Evolutionary conservation across 2,329 filamentous ascomycete species (phyloP), one percentile per base, ranked within the genome.

Genomic region (Botrytis byssoidea): DNA sequence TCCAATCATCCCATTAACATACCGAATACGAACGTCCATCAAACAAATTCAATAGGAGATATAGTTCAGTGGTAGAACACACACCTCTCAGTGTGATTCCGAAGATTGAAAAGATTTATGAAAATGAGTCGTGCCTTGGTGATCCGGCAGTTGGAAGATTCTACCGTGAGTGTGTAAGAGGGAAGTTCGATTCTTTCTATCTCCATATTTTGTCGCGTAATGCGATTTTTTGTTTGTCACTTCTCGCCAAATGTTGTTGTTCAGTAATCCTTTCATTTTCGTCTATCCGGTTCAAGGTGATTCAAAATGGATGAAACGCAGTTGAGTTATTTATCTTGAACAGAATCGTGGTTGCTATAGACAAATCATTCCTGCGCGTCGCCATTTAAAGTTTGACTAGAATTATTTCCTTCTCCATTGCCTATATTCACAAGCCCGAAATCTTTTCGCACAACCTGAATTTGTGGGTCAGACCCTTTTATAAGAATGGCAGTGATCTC

Each of bases 1-100:
- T 3, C 10, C 22, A 51, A 4, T 51, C 48, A n/a, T 16, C 12
- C 12, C 25, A n/a, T 16, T n/a, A 0, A 51, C 0, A 7, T 16
- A 51, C 0, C 48, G 0, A n/a, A 51, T 14, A 51, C 1, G 4
- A 55, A 55, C 2, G 0, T 55, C 25, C 12, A 55, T 14, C 29
- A 32, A 32, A 59, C 7, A 59, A 59, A 59, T 4, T 4, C 7
- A 10, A 59, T n/a, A 5, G 55, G 29, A 59, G 29, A 29, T 59
- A 18, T 59, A 59, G n/a, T 59, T 59, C n/a, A 59, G 29, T 59
- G 29, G 29, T 32, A 59, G 29, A 59, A 59, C 32, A 59, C 55
- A 29, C 55, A 20, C 29, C 29, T 59, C 29, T 59, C 55, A 59
- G 55, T 32, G 55, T 59, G 55, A 59, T 32, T 18, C 55, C 29